Evolutionary conservation across 331 rosid species (phyloP).

Genomic region (Quercus lobata): DNA sequence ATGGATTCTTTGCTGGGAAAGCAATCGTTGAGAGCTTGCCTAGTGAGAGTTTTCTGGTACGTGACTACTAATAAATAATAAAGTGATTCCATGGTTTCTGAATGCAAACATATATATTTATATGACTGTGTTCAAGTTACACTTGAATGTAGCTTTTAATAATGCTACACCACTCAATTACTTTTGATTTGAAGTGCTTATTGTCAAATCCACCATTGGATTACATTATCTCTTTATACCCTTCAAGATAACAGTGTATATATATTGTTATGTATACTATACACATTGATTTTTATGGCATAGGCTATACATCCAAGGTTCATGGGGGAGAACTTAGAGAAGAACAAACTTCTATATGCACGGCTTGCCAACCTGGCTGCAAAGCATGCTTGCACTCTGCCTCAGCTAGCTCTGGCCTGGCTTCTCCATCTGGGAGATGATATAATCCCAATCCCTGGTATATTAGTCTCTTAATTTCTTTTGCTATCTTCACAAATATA

Average conservation of each 20-base stretch:
- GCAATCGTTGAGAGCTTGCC: constrained; percentile 35
- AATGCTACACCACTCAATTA: too few relatives aligned
- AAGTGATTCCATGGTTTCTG: neutral
- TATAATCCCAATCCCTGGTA: constrained; percentile 8
- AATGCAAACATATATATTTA: too few relatives aligned
- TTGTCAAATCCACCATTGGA: too few relatives aligned
- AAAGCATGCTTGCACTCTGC: neutral
- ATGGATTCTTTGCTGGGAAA: constrained; percentile 56
- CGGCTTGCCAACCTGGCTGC: neutral
- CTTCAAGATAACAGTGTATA: too few relatives aligned
- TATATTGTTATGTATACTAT: neutral
- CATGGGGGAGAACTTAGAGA: constrained; percentile 42
- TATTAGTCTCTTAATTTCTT: neutral
- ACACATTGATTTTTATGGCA: constrained; percentile 7
- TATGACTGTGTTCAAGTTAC: too few relatives aligned
- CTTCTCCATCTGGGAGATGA: constrained; percentile 5
- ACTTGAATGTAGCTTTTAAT: too few relatives aligned
- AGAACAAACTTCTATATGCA: constrained; percentile 33
- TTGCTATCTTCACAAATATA: neutral
- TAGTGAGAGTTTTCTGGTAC: constrained; percentile 39
- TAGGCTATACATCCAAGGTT: constrained; percentile 44
- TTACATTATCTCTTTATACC: too few relatives aligned
- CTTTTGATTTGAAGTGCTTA: too few relatives aligned
- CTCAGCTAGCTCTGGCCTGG: constrained; percentile 11
- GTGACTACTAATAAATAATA: neutral